phyloP scores from a whole-genome alignment of 768 basidiomycete genomes.

The Calocera viscosa region DNA sequence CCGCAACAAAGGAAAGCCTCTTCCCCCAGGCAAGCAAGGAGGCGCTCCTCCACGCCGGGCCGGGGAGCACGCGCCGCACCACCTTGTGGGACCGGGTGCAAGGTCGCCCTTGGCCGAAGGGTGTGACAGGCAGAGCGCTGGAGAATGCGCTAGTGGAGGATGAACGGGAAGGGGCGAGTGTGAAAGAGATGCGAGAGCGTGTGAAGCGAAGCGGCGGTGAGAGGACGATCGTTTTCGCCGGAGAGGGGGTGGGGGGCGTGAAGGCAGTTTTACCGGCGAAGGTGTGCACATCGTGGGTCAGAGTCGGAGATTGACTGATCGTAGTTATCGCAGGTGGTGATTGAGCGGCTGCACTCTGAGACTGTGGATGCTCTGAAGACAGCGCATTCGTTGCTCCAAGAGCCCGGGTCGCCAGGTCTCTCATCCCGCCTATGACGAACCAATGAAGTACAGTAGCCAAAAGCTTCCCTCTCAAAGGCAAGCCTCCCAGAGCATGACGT shows the following conservation, averaged over 20 bases:
- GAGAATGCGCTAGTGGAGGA: constrained; percentile 47
- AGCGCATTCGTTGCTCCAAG: neutral
- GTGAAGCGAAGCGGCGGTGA: constrained; percentile 33
- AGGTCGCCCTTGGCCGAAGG: constrained; percentile 10
- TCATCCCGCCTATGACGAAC: too few relatives aligned
- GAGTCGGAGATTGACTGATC: neutral
- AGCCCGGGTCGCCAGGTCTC: too few relatives aligned
- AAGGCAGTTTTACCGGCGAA: constrained; percentile 29
- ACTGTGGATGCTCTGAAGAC: neutral
- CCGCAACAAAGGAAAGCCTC: constrained; percentile 50
- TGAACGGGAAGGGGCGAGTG: constrained; percentile 37
- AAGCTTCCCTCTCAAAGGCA: too few relatives aligned
- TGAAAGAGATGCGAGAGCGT: constrained; percentile 34
- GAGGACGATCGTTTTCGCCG: constrained; percentile 59
- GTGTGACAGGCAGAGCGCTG: constrained; percentile 50
- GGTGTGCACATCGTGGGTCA: neutral
- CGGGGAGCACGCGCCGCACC: constrained; percentile 35
- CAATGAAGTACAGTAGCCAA: too few relatives aligned
- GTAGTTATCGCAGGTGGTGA: neutral
- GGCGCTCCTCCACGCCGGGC: constrained; percentile 31
- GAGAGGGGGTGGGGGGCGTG: constrained; percentile 50
- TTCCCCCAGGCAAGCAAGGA: constrained; percentile 45
- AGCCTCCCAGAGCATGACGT: too few relatives aligned
- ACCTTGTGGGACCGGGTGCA: constrained; percentile 44
- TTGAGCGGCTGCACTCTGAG: constrained; percentile 11